Base-by-base conservation (phyloP, 345 rosid species). In the Mangifera indica region DNA sequence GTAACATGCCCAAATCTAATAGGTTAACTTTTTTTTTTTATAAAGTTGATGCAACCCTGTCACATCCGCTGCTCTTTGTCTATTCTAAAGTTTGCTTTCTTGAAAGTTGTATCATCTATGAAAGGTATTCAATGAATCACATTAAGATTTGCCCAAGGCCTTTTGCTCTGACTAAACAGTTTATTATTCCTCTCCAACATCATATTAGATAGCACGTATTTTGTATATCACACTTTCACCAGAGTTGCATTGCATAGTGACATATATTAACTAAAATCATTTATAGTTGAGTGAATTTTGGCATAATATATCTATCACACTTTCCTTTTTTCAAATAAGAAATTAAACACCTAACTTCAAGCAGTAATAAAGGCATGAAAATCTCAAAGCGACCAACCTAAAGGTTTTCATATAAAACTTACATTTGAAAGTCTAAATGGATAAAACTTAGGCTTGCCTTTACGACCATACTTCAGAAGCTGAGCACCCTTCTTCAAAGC, bases 401-500 rank as follows among this genome's bases (percentile, higher is more conserved):
- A 66, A 80, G 32, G 20, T 5, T 44, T 66, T 21, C 15, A 44
- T 67, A 63, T 7, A 53, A 74, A 29, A 79, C 98, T 87, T 79
- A 94, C 98, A 82, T 72, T 82, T 70, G 98, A 90, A 71, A 94
- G 92, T 88, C 96, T 87, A 78, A 94, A 94, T 12, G 91, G 90
- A 69, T 87, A 91, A 78, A 91, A 89, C 86, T 91, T 91, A 52
- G 97, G 98, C 83, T 87, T 94, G 81, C 97, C 98, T 80, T 94
- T 88, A n/a, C 92, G 95, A 84, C 95, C 97, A 87, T 89, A 90
- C 78, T 92, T 94, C 79, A 90, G 81, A 60, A 94, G 90, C 66
- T 89, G 97, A 81, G 93, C 83, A 75, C 98, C 98, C 84, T 87
- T 92, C 87, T 92, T 92, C 88, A 94, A 81, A 70, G 93, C 86